Base-by-base conservation (phyloP, 179 eudicot genomes). In the Beta corolliflora region DNA sequence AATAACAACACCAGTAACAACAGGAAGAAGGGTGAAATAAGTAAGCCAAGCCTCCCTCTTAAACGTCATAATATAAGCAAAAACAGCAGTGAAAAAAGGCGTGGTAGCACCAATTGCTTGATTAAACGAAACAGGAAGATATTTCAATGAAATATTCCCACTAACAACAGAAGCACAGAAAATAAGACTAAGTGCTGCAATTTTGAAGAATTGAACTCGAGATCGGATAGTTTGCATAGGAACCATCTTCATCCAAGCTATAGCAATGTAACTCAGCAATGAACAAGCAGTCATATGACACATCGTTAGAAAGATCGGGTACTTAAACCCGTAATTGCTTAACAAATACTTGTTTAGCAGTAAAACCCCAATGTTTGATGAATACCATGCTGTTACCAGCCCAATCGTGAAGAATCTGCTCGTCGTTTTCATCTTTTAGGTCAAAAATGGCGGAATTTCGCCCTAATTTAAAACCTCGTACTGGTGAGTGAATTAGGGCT, bases 31-130 rank as follows among this genome's bases (percentile, higher is more conserved):
- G 8, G 97, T 89, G 19, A 82, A 36, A 71, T 94, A 94, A 31
- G 93, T 89, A 73, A 93, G 88, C 97, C 97, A 94, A 41, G 95
- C 97, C 81, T 94, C 98, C 79, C 94, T 88, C 84, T 94, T 94
- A 53, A 88, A 77, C 2, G 95, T 90, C 87, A 94, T 94, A 25
- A 91, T 7, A 80, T 93, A 94, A 5, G 97, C 97, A 78, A 94
- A 94, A 21, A 94, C 91, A 0, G 98, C 98, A 7, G 98, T 94
- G 56, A 94, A 94, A 45, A 94, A 94, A 0, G 98, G 98, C 53
- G 98, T 94, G 10, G 98, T 94, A 19, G 98, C 97, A 54, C 98
- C 98, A 58, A 94, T 87, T 1, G 98, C 98, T 85, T 94, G 98
- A 67, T 90, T 94, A 63, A 93, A 93, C 15, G 93, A 90, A 50